Evolutionary conservation across 2,329 filamentous ascomycete species (phyloP), one percentile per base, ranked within the genome.

Genomic region (Paraphaeosphaeria minitans): DNA sequence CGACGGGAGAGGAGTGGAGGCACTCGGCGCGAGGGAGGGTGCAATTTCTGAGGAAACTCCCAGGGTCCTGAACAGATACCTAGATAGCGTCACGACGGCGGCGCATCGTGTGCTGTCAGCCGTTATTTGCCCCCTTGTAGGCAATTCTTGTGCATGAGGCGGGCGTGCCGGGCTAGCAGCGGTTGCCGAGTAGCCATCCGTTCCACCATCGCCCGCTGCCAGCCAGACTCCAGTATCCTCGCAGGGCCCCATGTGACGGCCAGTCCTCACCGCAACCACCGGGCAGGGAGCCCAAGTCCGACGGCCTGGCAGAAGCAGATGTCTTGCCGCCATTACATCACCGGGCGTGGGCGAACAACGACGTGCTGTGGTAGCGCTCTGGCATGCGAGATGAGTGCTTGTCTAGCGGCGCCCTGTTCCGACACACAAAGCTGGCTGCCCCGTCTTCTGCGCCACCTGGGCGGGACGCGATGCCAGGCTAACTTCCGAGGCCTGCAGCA

Each of bases 311-410:
- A 31, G 29, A 31, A 31, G 29, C 29, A 31, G 29, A 31, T 16
- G 35, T 39, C 37, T n/a, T n/a, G 37, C 8, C 16, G 16, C 16
- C 50, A 58, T 54, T 53, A 37, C 56, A 58, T 53, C 50, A 50
- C 51, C 22, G 27, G 14, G 10, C 41, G 29, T 21, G 21, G 24
- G 39, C 4, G 16, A 33, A 12, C 42, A 3, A 14, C 21, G 31
- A 24, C 53, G 37, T 56, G 31, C 37, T 6, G 33, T 7, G 16
- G 10, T 35, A 16, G 22, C 29, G 12, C 4, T 45, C 7, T 39
- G 37, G 37, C n/a, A 22, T 43, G 41, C 46, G 27, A 21, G 27
- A 49, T 35, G 12, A 33, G 14, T 29, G n/a, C 9, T 13, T 43
- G 41, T 43, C 41, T 43, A 43, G 41, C 41, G 41, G 37, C 41